phyloP scores from a whole-genome alignment of 139 green algal genomes.

The Mychonastes homosphaera region DNA sequence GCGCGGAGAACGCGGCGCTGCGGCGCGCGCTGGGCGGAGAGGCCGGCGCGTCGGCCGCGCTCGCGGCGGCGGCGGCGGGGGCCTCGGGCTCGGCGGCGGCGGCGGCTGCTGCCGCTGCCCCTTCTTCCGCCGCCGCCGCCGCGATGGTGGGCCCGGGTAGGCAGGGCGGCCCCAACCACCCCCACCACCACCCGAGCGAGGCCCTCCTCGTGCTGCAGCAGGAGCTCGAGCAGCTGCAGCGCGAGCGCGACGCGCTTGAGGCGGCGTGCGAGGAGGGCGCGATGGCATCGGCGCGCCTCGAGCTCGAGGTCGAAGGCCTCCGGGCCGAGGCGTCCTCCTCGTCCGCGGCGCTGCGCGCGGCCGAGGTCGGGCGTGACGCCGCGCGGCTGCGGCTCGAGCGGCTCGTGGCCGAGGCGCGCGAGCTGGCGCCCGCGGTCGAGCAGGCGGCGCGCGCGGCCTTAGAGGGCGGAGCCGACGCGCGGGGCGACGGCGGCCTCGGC shows the following conservation, averaged over 20 bases:
- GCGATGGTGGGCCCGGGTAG: too few relatives aligned
- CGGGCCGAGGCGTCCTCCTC: conserved; percentile 5
- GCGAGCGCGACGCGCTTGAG: conserved; percentile 38
- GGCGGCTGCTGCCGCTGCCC: neutral
- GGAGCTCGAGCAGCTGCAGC: conserved; percentile 41
- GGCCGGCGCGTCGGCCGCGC: neutral
- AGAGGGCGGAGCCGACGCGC: neutral
- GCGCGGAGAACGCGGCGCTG: conserved; percentile 37
- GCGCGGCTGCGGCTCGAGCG: conserved; percentile 21
- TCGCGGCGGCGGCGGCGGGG: conserved; percentile 2
- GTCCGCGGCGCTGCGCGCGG: neutral
- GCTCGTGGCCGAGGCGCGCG: conserved; percentile 6
- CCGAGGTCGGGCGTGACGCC: conserved; percentile 16
- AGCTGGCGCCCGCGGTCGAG: neutral
- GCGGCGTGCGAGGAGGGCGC: conserved; percentile 30
- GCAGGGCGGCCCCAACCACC: too few relatives aligned
- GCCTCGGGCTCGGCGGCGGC: neutral
- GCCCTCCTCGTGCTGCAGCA: conserved; percentile 10
- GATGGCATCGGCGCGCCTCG: neutral
- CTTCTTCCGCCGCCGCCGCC: too few relatives aligned
- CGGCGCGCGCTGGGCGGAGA: conserved; percentile 16
- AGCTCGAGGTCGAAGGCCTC: neutral
- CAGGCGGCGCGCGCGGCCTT: neutral
- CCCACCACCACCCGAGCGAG: too few relatives aligned
- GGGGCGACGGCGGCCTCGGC: neutral